Evolutionary conservation across 202 grass and related monocot genomes (phyloP).

Genomic region (Tripidium arundinaceum): DNA sequence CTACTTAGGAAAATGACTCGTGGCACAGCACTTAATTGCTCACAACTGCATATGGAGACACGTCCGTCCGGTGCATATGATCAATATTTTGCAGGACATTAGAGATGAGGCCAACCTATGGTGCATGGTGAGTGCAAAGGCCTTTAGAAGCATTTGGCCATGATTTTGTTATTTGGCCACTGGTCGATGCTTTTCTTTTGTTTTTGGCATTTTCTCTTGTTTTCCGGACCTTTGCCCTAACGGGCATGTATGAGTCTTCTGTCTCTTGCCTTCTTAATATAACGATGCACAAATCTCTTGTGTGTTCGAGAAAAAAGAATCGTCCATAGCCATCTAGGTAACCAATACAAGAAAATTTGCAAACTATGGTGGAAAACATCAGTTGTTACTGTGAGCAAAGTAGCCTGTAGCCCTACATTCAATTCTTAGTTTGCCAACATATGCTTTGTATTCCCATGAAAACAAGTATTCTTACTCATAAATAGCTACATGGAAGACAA

Average conservation of each 20-base stretch:
- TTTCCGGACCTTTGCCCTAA: neutral
- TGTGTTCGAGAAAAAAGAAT: neutral
- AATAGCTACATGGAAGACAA: neutral
- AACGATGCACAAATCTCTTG: neutral
- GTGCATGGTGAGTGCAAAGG: neutral
- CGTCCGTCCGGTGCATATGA: neutral
- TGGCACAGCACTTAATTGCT: neutral
- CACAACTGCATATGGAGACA: neutral
- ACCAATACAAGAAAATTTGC: neutral
- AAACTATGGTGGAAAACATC: neutral
- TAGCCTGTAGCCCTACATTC: neutral
- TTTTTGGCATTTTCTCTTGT: neutral
- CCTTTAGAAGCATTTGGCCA: neutral
- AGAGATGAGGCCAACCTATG: neutral
- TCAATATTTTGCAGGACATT: neutral
- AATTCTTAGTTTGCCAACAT: no score
- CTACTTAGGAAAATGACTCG: constrained; percentile 4
- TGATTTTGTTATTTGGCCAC: neutral
- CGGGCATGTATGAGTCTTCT: neutral
- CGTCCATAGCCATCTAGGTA: neutral
- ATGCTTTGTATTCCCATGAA: neutral
- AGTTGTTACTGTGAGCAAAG: neutral
- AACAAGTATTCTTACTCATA: neutral
- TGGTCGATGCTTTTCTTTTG: neutral
- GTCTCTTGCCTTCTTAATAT: neutral